phyloP scores from a whole-genome alignment of 345 rosid species.

The Pelargonium nanum region DNA sequence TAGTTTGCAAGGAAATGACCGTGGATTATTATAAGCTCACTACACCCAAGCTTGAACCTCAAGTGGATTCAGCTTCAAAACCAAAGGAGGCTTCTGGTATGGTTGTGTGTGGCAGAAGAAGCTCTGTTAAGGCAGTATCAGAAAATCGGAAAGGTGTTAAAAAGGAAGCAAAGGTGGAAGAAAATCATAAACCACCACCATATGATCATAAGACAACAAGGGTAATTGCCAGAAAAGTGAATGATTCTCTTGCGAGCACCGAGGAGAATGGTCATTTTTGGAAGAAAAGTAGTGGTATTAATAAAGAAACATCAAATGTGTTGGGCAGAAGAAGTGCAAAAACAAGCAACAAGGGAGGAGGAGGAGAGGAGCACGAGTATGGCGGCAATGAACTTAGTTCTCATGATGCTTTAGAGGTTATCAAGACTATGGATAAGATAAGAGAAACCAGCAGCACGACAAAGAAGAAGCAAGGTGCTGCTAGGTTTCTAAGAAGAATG shows the following conservation, averaged over 20 bases:
- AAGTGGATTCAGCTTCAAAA: too few relatives aligned
- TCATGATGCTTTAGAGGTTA: conserved; percentile 24
- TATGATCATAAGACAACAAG: too few relatives aligned
- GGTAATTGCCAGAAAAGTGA: too few relatives aligned
- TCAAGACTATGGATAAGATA: conserved; percentile 18
- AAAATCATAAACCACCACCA: conserved; percentile 10
- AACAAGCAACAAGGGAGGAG: conserved; percentile 12
- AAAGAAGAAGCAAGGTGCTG: conserved; percentile 35
- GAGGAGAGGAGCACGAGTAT: conserved; percentile 20
- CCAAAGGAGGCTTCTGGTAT: conserved; percentile 13
- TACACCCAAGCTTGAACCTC: too few relatives aligned
- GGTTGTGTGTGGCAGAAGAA: conserved; percentile 22
- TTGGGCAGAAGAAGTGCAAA: conserved; percentile 17
- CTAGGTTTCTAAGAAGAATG: conserved; percentile 40
- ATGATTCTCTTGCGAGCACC: too few relatives aligned
- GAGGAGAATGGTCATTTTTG: background rate
- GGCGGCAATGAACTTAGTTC: conserved; percentile 49
- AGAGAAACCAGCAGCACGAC: conserved; percentile 15
- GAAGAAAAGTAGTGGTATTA: too few relatives aligned
- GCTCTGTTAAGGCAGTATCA: conserved; percentile 11
- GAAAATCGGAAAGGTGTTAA: conserved; percentile 16
- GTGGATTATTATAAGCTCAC: background rate
- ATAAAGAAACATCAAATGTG: conserved; percentile 3
- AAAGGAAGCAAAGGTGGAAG: conserved; percentile 14
- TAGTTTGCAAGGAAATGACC: conserved; percentile 29